These are phyloP conservation scores for Claviceps paspali DNA, from an alignment of 2,329 filamentous ascomycete species.

Conservation along the genomic window DNA sequence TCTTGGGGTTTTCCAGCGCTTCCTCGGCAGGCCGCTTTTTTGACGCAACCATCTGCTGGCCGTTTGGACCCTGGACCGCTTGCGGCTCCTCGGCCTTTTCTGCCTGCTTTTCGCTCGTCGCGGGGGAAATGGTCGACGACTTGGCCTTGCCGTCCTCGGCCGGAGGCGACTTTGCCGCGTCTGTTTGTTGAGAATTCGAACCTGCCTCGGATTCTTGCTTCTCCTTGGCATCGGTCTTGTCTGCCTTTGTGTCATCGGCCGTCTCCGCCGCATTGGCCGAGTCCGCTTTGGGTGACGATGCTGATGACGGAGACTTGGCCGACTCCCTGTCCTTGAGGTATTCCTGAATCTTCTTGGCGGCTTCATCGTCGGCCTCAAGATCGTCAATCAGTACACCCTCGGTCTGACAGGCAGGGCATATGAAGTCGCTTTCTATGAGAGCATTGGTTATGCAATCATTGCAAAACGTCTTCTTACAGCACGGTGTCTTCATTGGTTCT, in stretches of 20 bases:
- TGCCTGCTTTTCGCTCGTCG: slow-evolving; percentile 12
- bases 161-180: slow-evolving; percentile 19
- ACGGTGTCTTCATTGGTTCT: slow-evolving; percentile 97
- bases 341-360: slow-evolving; percentile 60
- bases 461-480: slow-evolving; percentile 96
- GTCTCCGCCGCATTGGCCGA: slow-evolving; percentile 26
- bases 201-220: slow-evolving; percentile 9
- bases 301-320: slow-evolving; percentile 25
- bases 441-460: slow-evolving; percentile 99
- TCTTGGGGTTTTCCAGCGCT: slow-evolving; percentile 45
- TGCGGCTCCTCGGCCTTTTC: slow-evolving; percentile 25
- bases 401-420: slow-evolving; percentile 81
- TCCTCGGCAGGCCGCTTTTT: slow-evolving; percentile 81
- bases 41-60: slow-evolving; percentile 22
- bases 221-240: slow-evolving; percentile 21
- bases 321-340: slow-evolving; percentile 47
- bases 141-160: slow-evolving; percentile 11
- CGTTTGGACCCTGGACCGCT: slow-evolving; percentile 12
- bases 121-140: slow-evolving; percentile 15
- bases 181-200: slow-evolving; percentile 7
- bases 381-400: slow-evolving; percentile 91
- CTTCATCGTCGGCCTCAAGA: slow-evolving; percentile 68
- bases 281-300: slow-evolving; percentile 20
- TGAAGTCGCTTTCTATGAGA: slow-evolving; percentile 94
- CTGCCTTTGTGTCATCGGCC: slow-evolving; percentile 16